Evolutionary conservation across 2,329 filamentous ascomycete species (phyloP).

Genomic region (Ophiostoma himal-ulmi): DNA sequence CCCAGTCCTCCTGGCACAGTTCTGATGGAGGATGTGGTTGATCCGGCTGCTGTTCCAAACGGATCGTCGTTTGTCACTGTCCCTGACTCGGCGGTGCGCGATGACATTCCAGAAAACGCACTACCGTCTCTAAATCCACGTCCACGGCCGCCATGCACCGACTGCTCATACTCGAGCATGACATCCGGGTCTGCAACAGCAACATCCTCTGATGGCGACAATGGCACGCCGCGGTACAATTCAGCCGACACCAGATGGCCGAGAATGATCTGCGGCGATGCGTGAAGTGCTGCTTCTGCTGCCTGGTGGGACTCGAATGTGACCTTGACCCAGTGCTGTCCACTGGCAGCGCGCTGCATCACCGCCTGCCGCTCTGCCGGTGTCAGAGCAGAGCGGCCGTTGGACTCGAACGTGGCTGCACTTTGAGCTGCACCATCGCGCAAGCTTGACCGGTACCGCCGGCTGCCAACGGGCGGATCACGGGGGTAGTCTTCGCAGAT

Average conservation of each 20-base stretch:
- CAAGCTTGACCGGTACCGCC: constrained; percentile 67
- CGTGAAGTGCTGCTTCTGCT: constrained; percentile 62
- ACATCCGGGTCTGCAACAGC: constrained; percentile 51
- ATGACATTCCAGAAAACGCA: constrained; percentile 40
- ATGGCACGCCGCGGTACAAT: constrained; percentile 53
- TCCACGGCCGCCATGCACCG: constrained; percentile 30
- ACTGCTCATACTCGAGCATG: constrained; percentile 19
- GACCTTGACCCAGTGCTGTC: constrained; percentile 86
- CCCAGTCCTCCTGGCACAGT: constrained; percentile 22
- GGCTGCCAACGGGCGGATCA: constrained; percentile 65
- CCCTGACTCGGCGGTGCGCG: constrained; percentile 52
- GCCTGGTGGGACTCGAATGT: constrained; percentile 71
- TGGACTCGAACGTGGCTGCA: constrained; percentile 22
- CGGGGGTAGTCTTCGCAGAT: constrained; percentile 93
- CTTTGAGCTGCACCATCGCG: constrained; percentile 62
- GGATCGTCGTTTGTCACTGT: constrained; percentile 43
- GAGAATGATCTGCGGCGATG: constrained; percentile 65
- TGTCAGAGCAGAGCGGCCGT: constrained; percentile 57
- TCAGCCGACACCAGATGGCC: constrained; percentile 67
- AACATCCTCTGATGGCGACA: constrained; percentile 58
- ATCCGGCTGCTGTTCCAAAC: constrained; percentile 12
- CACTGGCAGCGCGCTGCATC: constrained; percentile 67
- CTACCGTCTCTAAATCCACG: constrained; percentile 29
- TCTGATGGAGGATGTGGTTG: constrained; percentile 8
- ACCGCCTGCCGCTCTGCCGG: constrained; percentile 70